Percentiles rank a stretch among this genome's conserved stretches.
Evolutionary conservation across 768 basidiomycete genomes (phyloP).

Genomic region (Termitomyces sp.): DNA sequence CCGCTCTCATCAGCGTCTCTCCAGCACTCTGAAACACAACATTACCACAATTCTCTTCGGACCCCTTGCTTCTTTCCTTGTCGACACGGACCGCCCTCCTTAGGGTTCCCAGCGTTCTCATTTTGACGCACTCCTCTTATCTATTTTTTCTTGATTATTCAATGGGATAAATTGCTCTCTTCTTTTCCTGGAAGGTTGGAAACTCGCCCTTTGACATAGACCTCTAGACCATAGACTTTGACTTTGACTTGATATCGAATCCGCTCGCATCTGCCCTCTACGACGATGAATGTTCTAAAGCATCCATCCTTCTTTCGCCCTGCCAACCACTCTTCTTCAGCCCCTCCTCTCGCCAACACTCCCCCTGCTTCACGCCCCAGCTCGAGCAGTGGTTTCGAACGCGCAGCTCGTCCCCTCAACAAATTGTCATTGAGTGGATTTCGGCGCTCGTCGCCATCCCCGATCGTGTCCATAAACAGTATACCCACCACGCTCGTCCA

Average conservation of each 20-base stretch:
- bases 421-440: constrained; percentile 57
- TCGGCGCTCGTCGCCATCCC: constrained; percentile 48
- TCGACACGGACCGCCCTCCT: constrained; percentile 76
- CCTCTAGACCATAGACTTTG: constrained; percentile 22
- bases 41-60: constrained; percentile 54
- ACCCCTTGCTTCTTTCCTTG: constrained; percentile 52
- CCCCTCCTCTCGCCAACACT: constrained; percentile 30
- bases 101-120: constrained; percentile 35
- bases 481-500: constrained; percentile 49
- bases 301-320: constrained; percentile 63
- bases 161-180: constrained; percentile 48
- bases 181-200: constrained; percentile 17
- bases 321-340: constrained; percentile 57
- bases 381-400: constrained; percentile 33
- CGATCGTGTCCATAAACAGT: constrained; percentile 24
- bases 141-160: constrained; percentile 23
- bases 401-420: constrained; percentile 43
- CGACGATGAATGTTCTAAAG: constrained; percentile 63
- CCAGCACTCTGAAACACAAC: constrained; percentile 38
- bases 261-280: constrained; percentile 12
- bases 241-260: constrained; percentile 8
- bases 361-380: constrained; percentile 29
- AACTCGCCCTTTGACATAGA: constrained; percentile 21
- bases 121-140: constrained; percentile 11
- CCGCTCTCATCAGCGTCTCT: constrained; percentile 3